phyloP scores from a whole-genome alignment of 2,329 filamentous ascomycete species.

The Pyrenophora teres region DNA sequence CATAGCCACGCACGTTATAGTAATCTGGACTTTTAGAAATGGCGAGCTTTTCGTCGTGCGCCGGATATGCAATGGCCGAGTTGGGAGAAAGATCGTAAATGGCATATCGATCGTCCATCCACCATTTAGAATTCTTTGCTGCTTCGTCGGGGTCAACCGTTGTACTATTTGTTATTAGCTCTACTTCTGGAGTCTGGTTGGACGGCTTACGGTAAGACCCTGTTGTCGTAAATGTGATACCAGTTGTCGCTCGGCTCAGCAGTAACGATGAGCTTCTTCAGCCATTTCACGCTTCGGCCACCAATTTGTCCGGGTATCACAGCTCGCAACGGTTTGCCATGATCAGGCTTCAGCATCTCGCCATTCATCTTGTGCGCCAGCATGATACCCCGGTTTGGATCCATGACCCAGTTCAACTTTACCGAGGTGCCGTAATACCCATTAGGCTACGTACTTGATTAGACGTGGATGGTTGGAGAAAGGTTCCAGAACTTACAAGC shows the following conservation, averaged over 20 bases:
- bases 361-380: slow-evolving; percentile 92
- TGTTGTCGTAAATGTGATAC: slow-evolving; percentile 95
- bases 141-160: slow-evolving; percentile 83
- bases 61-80: slow-evolving; percentile 78
- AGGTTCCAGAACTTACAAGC: slow-evolving; percentile 52
- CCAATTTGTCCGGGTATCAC: slow-evolving; percentile 92
- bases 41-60: slow-evolving; percentile 71
- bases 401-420: slow-evolving; percentile 86
- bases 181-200: neutral
- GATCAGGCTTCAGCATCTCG: slow-evolving; percentile 76
- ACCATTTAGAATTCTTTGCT: slow-evolving; percentile 73
- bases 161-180: slow-evolving; percentile 54
- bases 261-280: slow-evolving; percentile 80
- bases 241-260: slow-evolving; percentile 83
- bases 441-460: slow-evolving; percentile 64
- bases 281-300: slow-evolving; percentile 90
- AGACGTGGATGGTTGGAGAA: neutral
- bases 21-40: slow-evolving; percentile 54
- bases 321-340: slow-evolving; percentile 80
- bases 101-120: slow-evolving; percentile 87
- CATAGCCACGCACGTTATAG: slow-evolving; percentile 78
- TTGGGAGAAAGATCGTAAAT: slow-evolving; percentile 93
- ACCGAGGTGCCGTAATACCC: slow-evolving; percentile 87
- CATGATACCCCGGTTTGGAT: slow-evolving; percentile 81
- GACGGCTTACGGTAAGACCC: slow-evolving; percentile 70